Conservation (phyloP, 768 basidiomycete species). For the Kwoniella europaea region DNA sequence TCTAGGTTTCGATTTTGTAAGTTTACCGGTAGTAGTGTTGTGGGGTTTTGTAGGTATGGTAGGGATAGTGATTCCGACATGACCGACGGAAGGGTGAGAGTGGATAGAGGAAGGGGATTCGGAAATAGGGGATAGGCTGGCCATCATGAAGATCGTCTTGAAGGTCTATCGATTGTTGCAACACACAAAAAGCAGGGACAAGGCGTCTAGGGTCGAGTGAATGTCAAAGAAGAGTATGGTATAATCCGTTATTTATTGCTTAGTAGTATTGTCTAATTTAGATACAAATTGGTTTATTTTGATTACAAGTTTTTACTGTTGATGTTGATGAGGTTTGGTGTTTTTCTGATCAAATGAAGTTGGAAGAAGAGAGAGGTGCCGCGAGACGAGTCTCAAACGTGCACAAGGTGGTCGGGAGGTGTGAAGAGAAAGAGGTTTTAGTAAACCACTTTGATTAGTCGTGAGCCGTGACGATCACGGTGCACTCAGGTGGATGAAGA, state of each 20-base stretch:
- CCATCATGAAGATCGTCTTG: constrained; percentile 15
- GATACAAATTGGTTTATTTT: neutral
- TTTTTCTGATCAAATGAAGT: neutral
- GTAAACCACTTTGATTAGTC: constrained; percentile 12
- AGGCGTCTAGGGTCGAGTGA: constrained; percentile 1
- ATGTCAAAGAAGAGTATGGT: neutral
- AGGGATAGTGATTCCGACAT: constrained; percentile 2
- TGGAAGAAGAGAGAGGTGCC: constrained; percentile 43
- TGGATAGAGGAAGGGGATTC: constrained; percentile 32
- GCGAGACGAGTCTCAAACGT: constrained; percentile 58
- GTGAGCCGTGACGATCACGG: constrained; percentile 6
- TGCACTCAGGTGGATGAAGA: neutral
- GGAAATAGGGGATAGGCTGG: constrained; percentile 40
- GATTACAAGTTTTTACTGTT: neutral
- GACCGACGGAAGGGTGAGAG: constrained; percentile 8
- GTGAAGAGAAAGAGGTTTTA: constrained; percentile 24
- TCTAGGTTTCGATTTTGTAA: constrained; percentile 66
- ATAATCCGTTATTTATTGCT: neutral
- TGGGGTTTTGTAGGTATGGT: constrained; percentile 4
- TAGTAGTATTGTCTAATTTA: neutral
- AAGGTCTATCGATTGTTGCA: neutral
- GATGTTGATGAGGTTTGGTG: neutral
- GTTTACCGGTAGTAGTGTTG: neutral
- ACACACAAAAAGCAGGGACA: neutral
- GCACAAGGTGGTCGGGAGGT: constrained; percentile 54